Base-by-base conservation (phyloP, 2,329 filamentous ascomycete genomes). In the Neofusicoccum laricinum region DNA sequence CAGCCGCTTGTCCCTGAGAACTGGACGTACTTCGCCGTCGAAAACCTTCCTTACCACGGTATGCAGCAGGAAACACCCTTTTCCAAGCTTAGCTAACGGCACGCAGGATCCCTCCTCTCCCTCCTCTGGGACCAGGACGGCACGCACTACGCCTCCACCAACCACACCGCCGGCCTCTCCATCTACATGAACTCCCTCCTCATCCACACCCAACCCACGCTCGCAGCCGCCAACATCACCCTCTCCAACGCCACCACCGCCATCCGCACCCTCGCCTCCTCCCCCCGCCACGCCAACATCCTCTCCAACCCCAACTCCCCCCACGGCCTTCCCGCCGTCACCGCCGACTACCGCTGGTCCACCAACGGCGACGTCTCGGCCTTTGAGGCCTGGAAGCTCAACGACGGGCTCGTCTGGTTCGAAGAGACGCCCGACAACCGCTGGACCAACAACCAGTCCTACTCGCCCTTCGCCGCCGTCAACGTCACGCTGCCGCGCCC, bases 41-140 rank as follows among this genome's bases (percentile, higher is more conserved):
- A 82, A 64, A 79, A 80, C 40, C 66, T 79, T 1, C 65, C 77
- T 1, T 82, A 82, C 62, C 80, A 81, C 62, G 79, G 79, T 46
- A 21, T 0, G 25, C 25, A 15, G 1, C 7, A 1, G 25, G 25
- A 1, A 30, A 30, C 7, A 30, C 5, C 7, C 25, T 5, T 30
- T 6, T 30, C 25, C 5, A 30, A 30, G 25, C 25, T 30, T 6
- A 30, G 7, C 25, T 30, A 1, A 30, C 25, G 7, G 25, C 15
- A 17, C 10, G 0, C 40, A 59, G 55, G 40, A 3, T 76, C 76
- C 59, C 71, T 77, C 14, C 66, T 81, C 19, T 77, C 78, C 0
- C 66, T 81, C 5, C 65, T 81, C 3, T 82, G 78, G 68, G 79
- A 81, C 62, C 66, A 71, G 21, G 68, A 75, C 34, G 79, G 79